These are phyloP conservation scores for Viola pubescens DNA, from an alignment of 441 rosid species.

Conservation along the genomic window DNA sequence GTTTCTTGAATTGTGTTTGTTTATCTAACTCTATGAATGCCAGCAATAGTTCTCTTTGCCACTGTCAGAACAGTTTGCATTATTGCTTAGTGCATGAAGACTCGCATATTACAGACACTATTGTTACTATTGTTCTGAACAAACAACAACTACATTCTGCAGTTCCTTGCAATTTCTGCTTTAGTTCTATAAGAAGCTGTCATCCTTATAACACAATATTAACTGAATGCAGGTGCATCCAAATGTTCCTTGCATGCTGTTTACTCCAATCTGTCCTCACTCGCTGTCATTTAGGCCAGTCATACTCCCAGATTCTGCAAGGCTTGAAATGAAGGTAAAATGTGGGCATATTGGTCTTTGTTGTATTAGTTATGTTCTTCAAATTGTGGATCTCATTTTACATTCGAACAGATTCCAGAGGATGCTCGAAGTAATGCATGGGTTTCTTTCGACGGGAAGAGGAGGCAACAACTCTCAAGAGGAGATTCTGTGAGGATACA, in stretches of 20 bases:
- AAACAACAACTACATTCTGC: neutral
- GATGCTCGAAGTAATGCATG: constrained; percentile 93
- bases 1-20: no score
- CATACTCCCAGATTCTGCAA: constrained; percentile 96
- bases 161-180: constrained; percentile 6
- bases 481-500: constrained; percentile 80
- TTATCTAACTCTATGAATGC: no score
- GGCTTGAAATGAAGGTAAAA: constrained; percentile 75
- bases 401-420: constrained; percentile 60
- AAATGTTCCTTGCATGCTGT: constrained; percentile 95
- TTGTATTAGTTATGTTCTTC: constrained; percentile 6
- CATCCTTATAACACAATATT: constrained; percentile 10
- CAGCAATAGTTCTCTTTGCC: no score
- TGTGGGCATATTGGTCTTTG: neutral
- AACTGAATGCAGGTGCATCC: constrained; percentile 80
- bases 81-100: no score
- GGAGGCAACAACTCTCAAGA: constrained; percentile 94
- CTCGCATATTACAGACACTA: no score
- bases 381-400: constrained; percentile 2
- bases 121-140: neutral
- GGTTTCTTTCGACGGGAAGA: constrained; percentile 97
- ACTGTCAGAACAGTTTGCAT: no score
- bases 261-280: constrained; percentile 96
- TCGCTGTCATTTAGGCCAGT: constrained; percentile 96
- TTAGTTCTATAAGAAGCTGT: neutral